Conservation (phyloP, 768 basidiomycete genomes). For the Leccinum rimulosum region DNA sequence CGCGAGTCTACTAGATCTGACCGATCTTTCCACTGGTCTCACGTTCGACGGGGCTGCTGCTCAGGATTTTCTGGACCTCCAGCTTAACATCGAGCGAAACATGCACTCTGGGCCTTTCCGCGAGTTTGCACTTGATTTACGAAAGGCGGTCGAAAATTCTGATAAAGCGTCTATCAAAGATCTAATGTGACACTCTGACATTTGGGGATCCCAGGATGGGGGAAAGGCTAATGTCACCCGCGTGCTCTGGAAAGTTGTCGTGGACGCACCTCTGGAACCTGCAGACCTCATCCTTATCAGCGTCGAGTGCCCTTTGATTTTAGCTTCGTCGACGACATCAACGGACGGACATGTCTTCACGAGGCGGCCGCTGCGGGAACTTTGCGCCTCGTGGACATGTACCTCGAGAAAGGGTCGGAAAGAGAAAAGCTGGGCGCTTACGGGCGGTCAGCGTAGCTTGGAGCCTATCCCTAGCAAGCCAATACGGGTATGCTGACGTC, state of each 20-base stretch:
- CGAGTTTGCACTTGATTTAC: constrained; percentile 86
- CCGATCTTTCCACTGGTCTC: constrained; percentile 69
- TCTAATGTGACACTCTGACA: constrained; percentile 67
- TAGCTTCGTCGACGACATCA: constrained; percentile 93
- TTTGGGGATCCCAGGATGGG: constrained; percentile 57
- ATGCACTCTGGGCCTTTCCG: constrained; percentile 71
- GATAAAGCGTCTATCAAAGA: constrained; percentile 64
- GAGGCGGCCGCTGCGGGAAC: constrained; percentile 88
- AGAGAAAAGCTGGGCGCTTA: constrained; percentile 81
- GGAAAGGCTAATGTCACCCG: constrained; percentile 74
- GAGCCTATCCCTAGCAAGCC: constrained; percentile 85
- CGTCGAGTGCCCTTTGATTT: constrained; percentile 78
- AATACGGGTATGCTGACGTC: constrained; percentile 83
- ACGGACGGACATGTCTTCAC: constrained; percentile 90
- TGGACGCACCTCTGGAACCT: constrained; percentile 72
- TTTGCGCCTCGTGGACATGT: constrained; percentile 72
- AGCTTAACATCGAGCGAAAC: constrained; percentile 62
- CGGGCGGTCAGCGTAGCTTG: constrained; percentile 82
- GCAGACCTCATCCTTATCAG: constrained; percentile 73
- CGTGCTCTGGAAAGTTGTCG: constrained; percentile 92
- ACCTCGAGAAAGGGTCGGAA: constrained; percentile 70
- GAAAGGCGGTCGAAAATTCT: constrained; percentile 65
- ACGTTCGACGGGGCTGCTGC: constrained; percentile 78
- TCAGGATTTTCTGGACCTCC: constrained; percentile 71
- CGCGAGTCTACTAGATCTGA: constrained; percentile 74